Conservation (phyloP, 148 eudicot genomes). For the Silene uniflora region DNA sequence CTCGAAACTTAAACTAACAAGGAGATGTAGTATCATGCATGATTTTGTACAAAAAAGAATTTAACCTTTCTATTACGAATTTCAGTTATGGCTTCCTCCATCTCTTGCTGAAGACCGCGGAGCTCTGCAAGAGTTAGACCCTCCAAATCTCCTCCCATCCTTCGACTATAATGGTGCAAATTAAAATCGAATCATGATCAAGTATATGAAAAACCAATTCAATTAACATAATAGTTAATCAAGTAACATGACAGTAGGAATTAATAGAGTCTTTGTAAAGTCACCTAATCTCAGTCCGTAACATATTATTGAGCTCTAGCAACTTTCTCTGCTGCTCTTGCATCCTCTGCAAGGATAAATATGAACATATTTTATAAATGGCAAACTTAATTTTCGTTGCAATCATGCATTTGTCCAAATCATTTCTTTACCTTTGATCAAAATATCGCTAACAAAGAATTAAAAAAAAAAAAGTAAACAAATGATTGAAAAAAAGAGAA, state of each 20-base stretch:
- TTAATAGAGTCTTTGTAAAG: not conserved
- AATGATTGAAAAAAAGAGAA: no score
- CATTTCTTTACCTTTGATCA: no score
- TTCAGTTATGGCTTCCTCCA: conserved; percentile 30
- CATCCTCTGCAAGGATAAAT: conserved; percentile 39
- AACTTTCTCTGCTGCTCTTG: conserved; percentile 39
- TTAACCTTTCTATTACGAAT: conserved; percentile 54
- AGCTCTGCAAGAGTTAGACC: conserved; percentile 33
- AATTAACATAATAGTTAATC: not conserved
- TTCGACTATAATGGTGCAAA: conserved; percentile 29
- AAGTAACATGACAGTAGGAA: not conserved
- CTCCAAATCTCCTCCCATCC: conserved; percentile 52
- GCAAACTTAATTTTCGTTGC: no score
- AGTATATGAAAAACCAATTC: not conserved
- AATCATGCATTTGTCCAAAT: no score
- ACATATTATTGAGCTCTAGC: conserved; percentile 12
- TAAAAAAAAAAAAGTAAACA: no score
- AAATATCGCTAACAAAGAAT: no score
- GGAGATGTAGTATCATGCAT: not conserved
- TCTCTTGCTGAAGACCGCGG: conserved; percentile 38
- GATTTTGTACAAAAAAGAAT: not conserved
- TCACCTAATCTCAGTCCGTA: conserved; percentile 26
- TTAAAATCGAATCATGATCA: not conserved
- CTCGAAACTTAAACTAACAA: no score
- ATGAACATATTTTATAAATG: no score